Conservation (phyloP, 441 rosid genomes). For the Adansonia madagascariensis region DNA sequence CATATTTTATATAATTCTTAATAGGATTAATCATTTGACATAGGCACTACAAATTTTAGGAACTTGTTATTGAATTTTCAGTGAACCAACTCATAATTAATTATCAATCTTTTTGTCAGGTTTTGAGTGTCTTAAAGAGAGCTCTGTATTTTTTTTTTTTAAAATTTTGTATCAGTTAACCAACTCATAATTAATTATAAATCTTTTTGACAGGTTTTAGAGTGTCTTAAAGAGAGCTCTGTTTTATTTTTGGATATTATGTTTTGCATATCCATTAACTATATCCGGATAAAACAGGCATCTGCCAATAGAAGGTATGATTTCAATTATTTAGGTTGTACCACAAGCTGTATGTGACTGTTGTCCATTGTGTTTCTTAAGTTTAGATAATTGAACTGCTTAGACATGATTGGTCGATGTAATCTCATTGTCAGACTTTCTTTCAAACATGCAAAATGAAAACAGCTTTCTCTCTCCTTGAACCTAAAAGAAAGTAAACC, state of each 20-base stretch:
- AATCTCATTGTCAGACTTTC: neutral
- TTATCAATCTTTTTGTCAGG: constrained; percentile 38
- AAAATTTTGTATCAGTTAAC: constrained; percentile 34
- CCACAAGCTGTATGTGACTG: neutral
- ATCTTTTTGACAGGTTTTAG: constrained; percentile 43
- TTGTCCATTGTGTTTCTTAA: neutral
- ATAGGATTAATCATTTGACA: neutral
- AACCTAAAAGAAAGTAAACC: constrained; percentile 8
- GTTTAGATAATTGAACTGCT: constrained; percentile 4
- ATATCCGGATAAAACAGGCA: constrained; percentile 47
- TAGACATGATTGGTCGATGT: constrained; percentile 11
- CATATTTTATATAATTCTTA: neutral
- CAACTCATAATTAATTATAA: constrained; percentile 5
- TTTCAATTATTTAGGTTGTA: constrained; percentile 11
- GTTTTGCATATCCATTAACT: constrained; percentile 66
- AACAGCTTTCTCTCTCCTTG: neutral
- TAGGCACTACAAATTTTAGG: neutral
- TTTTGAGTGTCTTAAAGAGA: constrained; percentile 51
- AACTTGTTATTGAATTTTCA: neutral
- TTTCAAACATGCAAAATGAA: neutral
- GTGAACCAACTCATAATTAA: constrained; percentile 13
- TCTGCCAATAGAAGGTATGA: constrained; percentile 55
- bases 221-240: constrained; percentile 56
- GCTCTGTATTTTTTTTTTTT: constrained; percentile 51
- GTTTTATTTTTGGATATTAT: constrained; percentile 56